These are phyloP conservation scores for Cladophialophora exuberans DNA, from an alignment of 2,329 filamentous ascomycete species.

Conservation along the genomic window DNA sequence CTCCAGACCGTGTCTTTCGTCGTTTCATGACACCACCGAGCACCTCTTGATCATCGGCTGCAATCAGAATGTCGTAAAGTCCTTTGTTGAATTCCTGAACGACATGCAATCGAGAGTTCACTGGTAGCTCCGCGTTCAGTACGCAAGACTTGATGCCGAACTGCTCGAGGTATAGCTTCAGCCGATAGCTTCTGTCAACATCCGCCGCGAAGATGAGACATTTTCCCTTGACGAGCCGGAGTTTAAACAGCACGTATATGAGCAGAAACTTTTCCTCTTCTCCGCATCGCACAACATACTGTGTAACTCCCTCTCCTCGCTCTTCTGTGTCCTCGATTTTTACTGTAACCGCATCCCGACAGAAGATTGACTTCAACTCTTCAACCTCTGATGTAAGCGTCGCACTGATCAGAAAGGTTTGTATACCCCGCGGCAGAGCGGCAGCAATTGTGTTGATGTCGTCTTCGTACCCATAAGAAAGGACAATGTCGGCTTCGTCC, in stretches of 20 bases:
- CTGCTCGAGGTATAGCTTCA: conserved; percentile 95
- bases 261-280: conserved; percentile 97
- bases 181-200: conserved; percentile 84
- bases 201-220: conserved; percentile 83
- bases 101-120: conserved; percentile 90
- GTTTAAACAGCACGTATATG: conserved; percentile 91
- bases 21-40: conserved; percentile 56
- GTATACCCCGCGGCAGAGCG: conserved; percentile 78
- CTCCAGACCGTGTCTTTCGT: conserved; percentile 35
- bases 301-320: conserved; percentile 74
- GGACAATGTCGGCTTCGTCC: conserved; percentile 90
- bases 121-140: conserved; percentile 89
- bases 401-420: conserved; percentile 92
- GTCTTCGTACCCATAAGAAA: conserved; percentile 92
- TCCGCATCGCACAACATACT: conserved; percentile 86
- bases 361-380: conserved; percentile 81
- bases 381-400: conserved; percentile 89
- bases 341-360: conserved; percentile 75
- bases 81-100: conserved; percentile 97
- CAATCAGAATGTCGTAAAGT: conserved; percentile 97
- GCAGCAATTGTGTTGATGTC: conserved; percentile 81
- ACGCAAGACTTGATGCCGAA: conserved; percentile 94
- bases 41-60: conserved; percentile 87
- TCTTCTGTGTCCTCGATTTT: conserved; percentile 82
- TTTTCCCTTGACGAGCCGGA: conserved; percentile 92